Percentiles rank a stretch among this genome's conserved stretches.
These are phyloP conservation scores for Aurifilum marmelostoma DNA, from an alignment of 2,329 filamentous ascomycete species.

Conservation along the genomic window DNA sequence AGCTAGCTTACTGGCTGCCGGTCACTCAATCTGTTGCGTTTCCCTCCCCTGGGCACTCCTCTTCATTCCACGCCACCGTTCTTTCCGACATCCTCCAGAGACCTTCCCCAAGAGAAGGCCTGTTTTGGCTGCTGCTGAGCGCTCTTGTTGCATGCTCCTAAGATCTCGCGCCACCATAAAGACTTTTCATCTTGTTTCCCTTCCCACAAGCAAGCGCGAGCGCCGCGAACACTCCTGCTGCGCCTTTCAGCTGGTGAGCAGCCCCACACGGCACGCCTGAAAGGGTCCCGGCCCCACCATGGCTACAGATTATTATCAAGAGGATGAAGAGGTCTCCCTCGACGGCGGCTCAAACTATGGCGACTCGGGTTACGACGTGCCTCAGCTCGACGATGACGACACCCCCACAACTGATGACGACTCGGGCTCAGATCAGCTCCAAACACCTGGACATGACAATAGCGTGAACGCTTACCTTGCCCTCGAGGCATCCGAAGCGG, in stretches of 20 bases:
- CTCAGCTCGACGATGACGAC: background rate
- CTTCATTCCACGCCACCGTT: background rate
- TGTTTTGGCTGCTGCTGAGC: background rate
- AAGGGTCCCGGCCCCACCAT: background rate
- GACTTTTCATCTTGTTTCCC: background rate
- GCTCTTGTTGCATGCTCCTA: background rate
- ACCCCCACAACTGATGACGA: background rate
- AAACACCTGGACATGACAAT: background rate
- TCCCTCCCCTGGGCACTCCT: background rate
- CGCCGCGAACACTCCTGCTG: background rate
- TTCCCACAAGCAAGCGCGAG: background rate
- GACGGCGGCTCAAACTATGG: background rate
- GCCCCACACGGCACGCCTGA: background rate
- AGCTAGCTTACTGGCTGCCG: background rate
- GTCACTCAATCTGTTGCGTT: background rate
- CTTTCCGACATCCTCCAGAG: background rate
- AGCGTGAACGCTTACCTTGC: slow-evolving; percentile 11
- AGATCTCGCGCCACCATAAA: background rate
- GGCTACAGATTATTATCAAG: background rate
- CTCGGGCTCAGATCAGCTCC: background rate
- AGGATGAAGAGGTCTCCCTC: background rate
- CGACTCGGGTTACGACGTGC: background rate
- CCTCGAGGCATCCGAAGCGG: slow-evolving; percentile 27
- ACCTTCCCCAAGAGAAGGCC: background rate
- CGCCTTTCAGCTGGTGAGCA: background rate